Percentiles rank a stretch among this genome's conserved stretches.
phyloP scores from a whole-genome alignment of 257 asterid genomes.

The Lycium ferocissimum region DNA sequence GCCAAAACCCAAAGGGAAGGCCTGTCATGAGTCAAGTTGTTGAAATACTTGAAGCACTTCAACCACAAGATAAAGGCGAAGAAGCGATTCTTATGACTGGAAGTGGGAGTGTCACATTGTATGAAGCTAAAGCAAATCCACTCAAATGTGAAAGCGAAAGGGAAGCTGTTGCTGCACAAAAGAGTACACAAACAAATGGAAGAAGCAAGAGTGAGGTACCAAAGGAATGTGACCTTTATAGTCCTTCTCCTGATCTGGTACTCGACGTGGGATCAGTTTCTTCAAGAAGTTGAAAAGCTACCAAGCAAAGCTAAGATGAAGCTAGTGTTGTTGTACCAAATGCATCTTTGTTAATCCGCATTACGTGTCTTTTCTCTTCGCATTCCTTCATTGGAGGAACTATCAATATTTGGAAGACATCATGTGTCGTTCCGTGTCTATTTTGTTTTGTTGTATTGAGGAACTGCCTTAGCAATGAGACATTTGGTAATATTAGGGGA shows the following conservation, averaged over 20 bases:
- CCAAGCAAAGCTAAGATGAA: conserved; percentile 33
- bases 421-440: conserved; percentile 7
- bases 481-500: conserved; percentile 24
- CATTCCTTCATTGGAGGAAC: not conserved
- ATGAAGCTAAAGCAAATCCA: conserved; percentile 50
- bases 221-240: conserved; percentile 37
- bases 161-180: conserved; percentile 30
- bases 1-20: conserved; percentile 92
- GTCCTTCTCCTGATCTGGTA: conserved; percentile 47
- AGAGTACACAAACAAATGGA: conserved; percentile 28
- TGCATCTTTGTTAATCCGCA: conserved; percentile 7
- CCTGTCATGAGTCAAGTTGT: conserved; percentile 88
- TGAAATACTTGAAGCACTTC: conserved; percentile 81
- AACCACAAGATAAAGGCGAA: conserved; percentile 50
- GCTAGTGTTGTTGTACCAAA: not conserved
- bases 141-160: conserved; percentile 35
- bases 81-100: conserved; percentile 48
- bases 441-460: not conserved
- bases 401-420: conserved; percentile 15
- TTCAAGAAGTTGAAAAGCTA: conserved; percentile 19
- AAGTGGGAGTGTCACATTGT: conserved; percentile 66
- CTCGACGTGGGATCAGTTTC: conserved; percentile 38
- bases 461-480: conserved; percentile 17
- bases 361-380: not conserved
- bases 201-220: conserved; percentile 40